phyloP scores from a whole-genome alignment of 2,329 filamentous ascomycete species.

The Massarina eburnea region DNA sequence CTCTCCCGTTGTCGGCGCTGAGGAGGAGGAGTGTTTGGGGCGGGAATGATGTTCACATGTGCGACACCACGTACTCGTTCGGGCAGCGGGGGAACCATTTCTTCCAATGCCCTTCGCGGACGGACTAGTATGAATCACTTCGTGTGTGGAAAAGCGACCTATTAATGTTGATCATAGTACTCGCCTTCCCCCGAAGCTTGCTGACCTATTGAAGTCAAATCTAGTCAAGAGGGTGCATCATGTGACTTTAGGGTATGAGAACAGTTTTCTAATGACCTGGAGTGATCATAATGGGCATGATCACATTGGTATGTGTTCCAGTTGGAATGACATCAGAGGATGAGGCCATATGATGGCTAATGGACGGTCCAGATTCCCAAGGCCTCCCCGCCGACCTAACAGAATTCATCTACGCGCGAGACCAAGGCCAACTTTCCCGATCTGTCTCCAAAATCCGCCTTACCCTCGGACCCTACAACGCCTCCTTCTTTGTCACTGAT shows the following conservation, averaged over 20 bases:
- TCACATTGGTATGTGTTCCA: conserved; percentile 19
- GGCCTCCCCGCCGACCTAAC: conserved; percentile 28
- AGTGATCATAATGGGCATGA: conserved; percentile 26
- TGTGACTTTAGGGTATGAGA: conserved; percentile 34
- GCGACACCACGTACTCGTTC: conserved; percentile 36
- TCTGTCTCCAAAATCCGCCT: conserved; percentile 31
- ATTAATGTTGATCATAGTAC: conserved; percentile 14
- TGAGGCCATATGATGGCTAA: background rate
- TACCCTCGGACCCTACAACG: conserved; percentile 35
- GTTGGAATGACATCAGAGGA: background rate
- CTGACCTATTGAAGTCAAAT: conserved; percentile 22
- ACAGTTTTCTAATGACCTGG: conserved; percentile 40
- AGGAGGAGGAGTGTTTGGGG: background rate
- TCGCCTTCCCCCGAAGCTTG: conserved; percentile 31
- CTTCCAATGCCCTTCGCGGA: conserved; percentile 32
- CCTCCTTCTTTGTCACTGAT: conserved; percentile 37
- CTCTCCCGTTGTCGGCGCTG: background rate
- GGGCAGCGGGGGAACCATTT: conserved; percentile 39
- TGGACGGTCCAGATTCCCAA: conserved; percentile 12
- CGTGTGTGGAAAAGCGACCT: background rate
- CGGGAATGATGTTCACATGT: conserved; percentile 18
- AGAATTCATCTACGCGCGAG: conserved; percentile 26
- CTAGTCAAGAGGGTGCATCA: conserved; percentile 30
- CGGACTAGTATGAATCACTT: conserved; percentile 21
- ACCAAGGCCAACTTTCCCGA: conserved; percentile 15